Evolutionary conservation across 2,329 filamentous ascomycete genomes (phyloP).

Genomic region (Periconia digitata): DNA sequence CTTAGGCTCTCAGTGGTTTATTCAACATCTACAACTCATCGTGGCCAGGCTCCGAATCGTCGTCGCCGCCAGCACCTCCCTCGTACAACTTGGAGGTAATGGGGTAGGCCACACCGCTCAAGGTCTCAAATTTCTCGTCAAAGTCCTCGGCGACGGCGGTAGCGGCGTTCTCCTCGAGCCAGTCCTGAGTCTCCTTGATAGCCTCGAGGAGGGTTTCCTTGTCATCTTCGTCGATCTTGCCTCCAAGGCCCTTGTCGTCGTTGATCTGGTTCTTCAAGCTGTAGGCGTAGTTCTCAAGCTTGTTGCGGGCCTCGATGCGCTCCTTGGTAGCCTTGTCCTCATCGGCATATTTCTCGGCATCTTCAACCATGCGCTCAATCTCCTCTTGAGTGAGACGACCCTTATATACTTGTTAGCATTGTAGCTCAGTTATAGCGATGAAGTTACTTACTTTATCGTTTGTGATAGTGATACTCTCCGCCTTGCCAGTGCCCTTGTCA

Average conservation of each 20-base stretch:
- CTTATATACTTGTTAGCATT: constrained; percentile 54
- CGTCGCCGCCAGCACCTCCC: constrained; percentile 63
- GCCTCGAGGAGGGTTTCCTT: constrained; percentile 96
- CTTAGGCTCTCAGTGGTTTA: too few relatives aligned
- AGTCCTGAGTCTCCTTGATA: constrained; percentile 94
- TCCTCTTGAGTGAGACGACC: constrained; percentile 94
- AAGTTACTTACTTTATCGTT: constrained; percentile 64
- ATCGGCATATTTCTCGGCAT: constrained; percentile 98
- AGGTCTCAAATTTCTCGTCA: constrained; percentile 99
- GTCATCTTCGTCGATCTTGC: constrained; percentile 98
- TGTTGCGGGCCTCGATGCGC: constrained; percentile 95
- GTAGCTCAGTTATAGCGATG: too few relatives aligned
- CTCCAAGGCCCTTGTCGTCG: constrained; percentile 93
- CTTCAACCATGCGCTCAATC: constrained; percentile 98
- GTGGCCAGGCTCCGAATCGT: constrained; percentile 61
- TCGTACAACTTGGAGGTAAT: constrained; percentile 98
- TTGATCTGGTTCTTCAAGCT: constrained; percentile 99
- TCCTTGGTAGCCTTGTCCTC: constrained; percentile 98
- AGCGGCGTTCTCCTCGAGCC: constrained; percentile 92
- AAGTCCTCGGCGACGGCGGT: constrained; percentile 90
- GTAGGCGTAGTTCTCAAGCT: constrained; percentile 98
- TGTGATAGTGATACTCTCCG: constrained; percentile 96
- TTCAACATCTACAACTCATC: constrained; percentile 51
- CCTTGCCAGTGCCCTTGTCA: constrained; percentile 98
- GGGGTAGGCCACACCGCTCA: constrained; percentile 93